phyloP scores from a whole-genome alignment of 2,329 filamentous ascomycete species.

The Fusarium tjaetaba region DNA sequence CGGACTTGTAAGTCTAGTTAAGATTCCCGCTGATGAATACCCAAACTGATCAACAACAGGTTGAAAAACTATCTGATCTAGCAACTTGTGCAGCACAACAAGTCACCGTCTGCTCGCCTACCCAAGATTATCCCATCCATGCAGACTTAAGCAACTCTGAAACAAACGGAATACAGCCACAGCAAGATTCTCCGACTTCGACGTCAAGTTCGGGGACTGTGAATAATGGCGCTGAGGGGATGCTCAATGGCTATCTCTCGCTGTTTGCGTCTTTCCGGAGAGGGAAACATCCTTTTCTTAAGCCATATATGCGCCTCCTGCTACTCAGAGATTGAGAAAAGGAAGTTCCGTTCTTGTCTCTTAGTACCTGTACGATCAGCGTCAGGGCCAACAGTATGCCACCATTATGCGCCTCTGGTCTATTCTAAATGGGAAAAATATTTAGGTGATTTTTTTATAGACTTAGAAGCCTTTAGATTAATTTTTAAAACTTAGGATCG shows the following conservation, averaged over 20 bases:
- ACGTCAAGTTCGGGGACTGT: fast-evolving
- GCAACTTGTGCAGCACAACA: neutral
- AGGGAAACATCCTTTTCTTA: neutral
- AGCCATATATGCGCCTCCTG: neutral
- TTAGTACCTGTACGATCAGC: too few relatives aligned
- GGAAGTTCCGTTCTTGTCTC: too few relatives aligned
- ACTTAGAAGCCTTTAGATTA: too few relatives aligned
- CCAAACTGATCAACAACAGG: neutral
- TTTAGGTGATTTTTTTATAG: too few relatives aligned
- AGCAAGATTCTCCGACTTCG: neutral
- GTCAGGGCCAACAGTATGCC: too few relatives aligned
- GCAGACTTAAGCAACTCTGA: fast-evolving
- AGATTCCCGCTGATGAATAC: fast-evolving
- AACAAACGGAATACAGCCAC: fast-evolving
- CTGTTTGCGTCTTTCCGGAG: neutral
- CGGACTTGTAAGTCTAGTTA: neutral
- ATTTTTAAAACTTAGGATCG: too few relatives aligned
- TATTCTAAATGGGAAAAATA: too few relatives aligned
- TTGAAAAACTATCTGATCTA: neutral
- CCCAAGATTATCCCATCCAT: fast-evolving
- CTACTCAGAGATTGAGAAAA: neutral
- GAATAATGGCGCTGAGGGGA: neutral
- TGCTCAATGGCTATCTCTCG: neutral
- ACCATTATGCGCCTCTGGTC: too few relatives aligned
- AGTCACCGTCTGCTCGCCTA: neutral